phyloP scores from a whole-genome alignment of 1,139 yeast genomes.

The Entelexis paramagnoliae region DNA sequence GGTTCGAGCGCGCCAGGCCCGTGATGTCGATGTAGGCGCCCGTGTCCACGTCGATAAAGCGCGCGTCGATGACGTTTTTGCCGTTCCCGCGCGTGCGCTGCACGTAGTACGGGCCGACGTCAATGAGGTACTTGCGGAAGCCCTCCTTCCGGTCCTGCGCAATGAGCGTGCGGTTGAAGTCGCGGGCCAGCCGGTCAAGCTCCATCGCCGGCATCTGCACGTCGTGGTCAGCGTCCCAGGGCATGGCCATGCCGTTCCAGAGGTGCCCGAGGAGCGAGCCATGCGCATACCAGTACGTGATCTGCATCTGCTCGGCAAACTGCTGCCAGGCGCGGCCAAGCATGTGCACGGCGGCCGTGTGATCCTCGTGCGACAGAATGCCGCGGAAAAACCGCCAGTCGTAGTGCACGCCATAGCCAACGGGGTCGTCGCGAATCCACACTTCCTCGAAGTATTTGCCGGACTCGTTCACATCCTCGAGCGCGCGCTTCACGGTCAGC shows the following conservation, averaged over 20 bases:
- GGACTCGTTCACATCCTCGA: conserved; percentile 20
- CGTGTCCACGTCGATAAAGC: conserved; percentile 69
- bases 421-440: conserved; percentile 24
- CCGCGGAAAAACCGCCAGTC: conserved; percentile 67
- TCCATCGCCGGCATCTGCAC: conserved; percentile 59
- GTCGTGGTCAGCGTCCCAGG: conserved; percentile 68
- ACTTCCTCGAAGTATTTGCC: conserved; percentile 29
- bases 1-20: conserved; percentile 30
- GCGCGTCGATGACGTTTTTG: conserved; percentile 65
- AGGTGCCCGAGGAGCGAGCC: conserved; percentile 63
- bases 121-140: conserved; percentile 42
- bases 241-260: conserved; percentile 57
- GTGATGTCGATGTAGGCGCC: conserved; percentile 62
- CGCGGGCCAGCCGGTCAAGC: conserved; percentile 42
- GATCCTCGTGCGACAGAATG: conserved; percentile 26
- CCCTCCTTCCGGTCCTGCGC: conserved; percentile 53
- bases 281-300: conserved; percentile 56
- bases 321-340: conserved; percentile 50
- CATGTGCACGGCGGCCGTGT: conserved; percentile 19
- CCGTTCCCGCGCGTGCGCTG: conserved; percentile 39
- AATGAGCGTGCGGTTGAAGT: conserved; percentile 46
- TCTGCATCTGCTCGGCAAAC: conserved; percentile 45
- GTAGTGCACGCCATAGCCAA: conserved; percentile 40
- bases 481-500: conserved; percentile 23
- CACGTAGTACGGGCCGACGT: conserved; percentile 35